Evolutionary conservation across 345 rosid genomes (phyloP).

Genomic region (Eucalyptus polyanthemos): DNA sequence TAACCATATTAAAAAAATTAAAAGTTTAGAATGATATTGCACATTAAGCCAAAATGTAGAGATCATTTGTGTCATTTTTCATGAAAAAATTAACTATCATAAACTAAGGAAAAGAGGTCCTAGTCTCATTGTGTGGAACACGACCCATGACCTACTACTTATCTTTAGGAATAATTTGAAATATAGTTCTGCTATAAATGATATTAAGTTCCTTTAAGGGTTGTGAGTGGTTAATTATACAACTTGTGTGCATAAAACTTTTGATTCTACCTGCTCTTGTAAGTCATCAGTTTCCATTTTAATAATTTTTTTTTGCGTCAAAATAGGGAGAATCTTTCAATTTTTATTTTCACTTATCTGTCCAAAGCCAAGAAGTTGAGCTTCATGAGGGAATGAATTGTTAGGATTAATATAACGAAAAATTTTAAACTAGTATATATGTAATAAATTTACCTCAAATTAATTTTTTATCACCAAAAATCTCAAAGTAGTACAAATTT

Average conservation of each 20-base stretch:
- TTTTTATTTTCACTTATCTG: background rate
- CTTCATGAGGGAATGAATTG: background rate
- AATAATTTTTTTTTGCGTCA: background rate
- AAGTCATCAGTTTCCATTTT: background rate
- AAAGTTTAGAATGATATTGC: too few species aligned
- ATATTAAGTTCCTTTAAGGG: background rate
- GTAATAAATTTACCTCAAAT: too few species aligned
- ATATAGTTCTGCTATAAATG: too few species aligned
- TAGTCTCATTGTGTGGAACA: background rate
- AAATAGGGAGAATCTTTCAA: too few species aligned
- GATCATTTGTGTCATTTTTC: background rate
- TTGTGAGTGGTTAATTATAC: too few species aligned
- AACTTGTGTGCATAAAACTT: background rate
- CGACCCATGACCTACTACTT: background rate
- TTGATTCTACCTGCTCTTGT: background rate
- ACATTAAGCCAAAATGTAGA: too few species aligned
- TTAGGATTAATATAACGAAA: too few species aligned
- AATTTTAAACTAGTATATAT: too few species aligned
- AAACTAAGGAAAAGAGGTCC: background rate
- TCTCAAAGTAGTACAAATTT: too few species aligned
- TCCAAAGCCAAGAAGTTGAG: background rate
- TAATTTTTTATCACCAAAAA: too few species aligned
- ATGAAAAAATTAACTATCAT: background rate
- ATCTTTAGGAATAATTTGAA: background rate
- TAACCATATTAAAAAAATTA: fast-evolving